Evolutionary conservation across 306 rosid species (phyloP), one percentile per base, ranked within the genome.

Genomic region (Sindora glabra): DNA sequence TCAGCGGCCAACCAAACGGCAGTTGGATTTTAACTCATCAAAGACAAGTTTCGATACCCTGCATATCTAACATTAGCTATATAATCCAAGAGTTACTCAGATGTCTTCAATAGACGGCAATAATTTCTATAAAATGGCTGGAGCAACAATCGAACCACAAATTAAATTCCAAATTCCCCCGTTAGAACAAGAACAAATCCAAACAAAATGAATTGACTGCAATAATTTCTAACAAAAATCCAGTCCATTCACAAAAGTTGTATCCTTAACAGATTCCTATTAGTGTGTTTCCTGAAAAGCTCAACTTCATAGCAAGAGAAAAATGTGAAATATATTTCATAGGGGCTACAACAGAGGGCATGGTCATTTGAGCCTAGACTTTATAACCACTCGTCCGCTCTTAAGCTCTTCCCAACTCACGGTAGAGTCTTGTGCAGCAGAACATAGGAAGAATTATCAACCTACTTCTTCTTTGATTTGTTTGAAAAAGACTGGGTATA

Each of bases 381-480:
- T 47, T 42, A 62, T 63, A 82, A 71, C 81, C 67, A 77, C n/a
- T n/a, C n/a, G 66, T 59, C 67, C 79, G 62, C 81, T 71, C 70
- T 72, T 51, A 50, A 62, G 59, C 64, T 78, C 82, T 58, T n/a
- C n/a, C 62, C 70, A 81, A 74, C 79, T 60, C 78, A 48, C 46
- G 68, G 78, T 49, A 73, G 70, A 70, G 73, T 73, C 78, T 24
- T 73, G 77, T 24, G 76, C 62, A 77, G 74, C 73, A 67, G 68
- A 79, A 53, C 80, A 34, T 22, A 72, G 30, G 65, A 70, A 36
- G 27, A 56, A 36, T 45, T 65, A 22, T 37, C 54, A 27, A 61
- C 76, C 89, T 81, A 75, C 81, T 91, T 78, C 83, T 83, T 91
- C 95, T 85, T 91, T 36, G 88, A 83, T 67, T 85, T 87, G 86